Percentiles rank a stretch among this genome's conserved stretches.
Conservation (phyloP, 1,284 basidiomycete genomes). For the Fomitopsis betulina region DNA sequence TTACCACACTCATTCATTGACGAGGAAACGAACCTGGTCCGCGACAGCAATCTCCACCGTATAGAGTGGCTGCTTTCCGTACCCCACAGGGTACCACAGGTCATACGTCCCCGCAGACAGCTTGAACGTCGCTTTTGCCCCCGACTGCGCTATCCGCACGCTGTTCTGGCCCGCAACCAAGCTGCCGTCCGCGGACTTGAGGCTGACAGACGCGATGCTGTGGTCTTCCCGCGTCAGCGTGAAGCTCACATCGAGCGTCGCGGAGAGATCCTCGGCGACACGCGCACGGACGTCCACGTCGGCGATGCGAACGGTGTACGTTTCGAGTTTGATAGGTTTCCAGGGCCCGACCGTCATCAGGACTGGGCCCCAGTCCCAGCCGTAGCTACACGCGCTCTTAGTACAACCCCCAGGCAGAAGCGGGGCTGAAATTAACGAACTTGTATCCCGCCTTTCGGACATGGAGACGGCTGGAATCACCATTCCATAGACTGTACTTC, state of each 20-base stretch:
- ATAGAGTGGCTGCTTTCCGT: conserved; percentile 79
- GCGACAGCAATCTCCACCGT: conserved; percentile 47
- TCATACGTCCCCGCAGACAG: conserved; percentile 54
- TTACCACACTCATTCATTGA: neutral
- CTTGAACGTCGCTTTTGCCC: conserved; percentile 41
- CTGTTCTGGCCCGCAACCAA: conserved; percentile 33
- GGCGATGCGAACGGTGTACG: conserved; percentile 57
- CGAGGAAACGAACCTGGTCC: conserved; percentile 32
- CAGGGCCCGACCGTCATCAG: conserved; percentile 78
- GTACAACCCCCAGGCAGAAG: neutral
- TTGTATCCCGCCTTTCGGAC: conserved; percentile 89
- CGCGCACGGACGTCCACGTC: conserved; percentile 57
- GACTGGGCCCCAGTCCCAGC: conserved; percentile 85
- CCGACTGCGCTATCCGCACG: conserved; percentile 35
- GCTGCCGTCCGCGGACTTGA: conserved; percentile 46
- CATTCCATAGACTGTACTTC: conserved; percentile 76
- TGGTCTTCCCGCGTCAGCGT: conserved; percentile 35
- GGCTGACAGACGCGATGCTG: conserved; percentile 38
- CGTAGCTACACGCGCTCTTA: conserved; percentile 45
- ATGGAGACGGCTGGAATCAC: conserved; percentile 81
- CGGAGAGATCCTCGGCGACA: conserved; percentile 50
- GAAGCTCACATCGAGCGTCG: conserved; percentile 43
- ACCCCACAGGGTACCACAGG: conserved; percentile 83
- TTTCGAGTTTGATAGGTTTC: conserved; percentile 70
- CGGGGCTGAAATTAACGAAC: conserved; percentile 32